A percentile compares a stretch with the other conserved stretches of the same genome.
phyloP scores from a whole-genome alignment of 2,329 filamentous ascomycete species.

The Aspergillus vadensis region DNA sequence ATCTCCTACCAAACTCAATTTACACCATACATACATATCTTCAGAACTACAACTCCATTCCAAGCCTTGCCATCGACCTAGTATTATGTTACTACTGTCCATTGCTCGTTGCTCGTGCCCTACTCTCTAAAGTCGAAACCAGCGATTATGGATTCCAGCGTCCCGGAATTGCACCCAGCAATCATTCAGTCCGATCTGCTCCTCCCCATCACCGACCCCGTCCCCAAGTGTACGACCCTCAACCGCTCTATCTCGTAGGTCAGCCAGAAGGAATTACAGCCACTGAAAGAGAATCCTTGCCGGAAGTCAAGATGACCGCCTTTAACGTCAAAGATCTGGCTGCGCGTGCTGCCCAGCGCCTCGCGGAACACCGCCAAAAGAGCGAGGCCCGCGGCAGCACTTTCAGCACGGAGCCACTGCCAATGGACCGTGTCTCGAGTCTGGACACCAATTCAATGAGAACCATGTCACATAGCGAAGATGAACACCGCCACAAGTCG shows the following conservation, averaged over 20 bases:
- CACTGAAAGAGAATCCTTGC: background rate
- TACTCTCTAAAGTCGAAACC: background rate
- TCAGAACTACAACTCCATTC: background rate
- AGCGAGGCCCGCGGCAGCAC: background rate
- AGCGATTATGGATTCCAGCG: slow-evolving; percentile 10
- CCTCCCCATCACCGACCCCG: background rate
- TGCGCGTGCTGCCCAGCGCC: background rate
- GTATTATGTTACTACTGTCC: slow-evolving; percentile 1
- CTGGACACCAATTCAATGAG: background rate
- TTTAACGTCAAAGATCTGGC: background rate
- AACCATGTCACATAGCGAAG: background rate
- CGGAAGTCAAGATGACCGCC: background rate
- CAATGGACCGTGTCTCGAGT: background rate
- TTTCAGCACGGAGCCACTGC: background rate
- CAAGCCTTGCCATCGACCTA: background rate
- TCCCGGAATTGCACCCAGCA: slow-evolving; percentile 3
- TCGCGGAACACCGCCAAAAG: background rate
- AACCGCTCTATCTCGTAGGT: background rate
- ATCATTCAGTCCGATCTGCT: slow-evolving; percentile 3
- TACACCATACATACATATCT: background rate
- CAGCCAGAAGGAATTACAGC: background rate
- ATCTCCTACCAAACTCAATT: background rate
- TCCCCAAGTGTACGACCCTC: background rate
- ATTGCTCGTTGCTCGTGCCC: background rate
- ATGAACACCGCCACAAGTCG: background rate